These are phyloP conservation scores for Glycyrrhiza uralensis DNA, from an alignment of 306 rosid genomes.

Conservation along the genomic window DNA sequence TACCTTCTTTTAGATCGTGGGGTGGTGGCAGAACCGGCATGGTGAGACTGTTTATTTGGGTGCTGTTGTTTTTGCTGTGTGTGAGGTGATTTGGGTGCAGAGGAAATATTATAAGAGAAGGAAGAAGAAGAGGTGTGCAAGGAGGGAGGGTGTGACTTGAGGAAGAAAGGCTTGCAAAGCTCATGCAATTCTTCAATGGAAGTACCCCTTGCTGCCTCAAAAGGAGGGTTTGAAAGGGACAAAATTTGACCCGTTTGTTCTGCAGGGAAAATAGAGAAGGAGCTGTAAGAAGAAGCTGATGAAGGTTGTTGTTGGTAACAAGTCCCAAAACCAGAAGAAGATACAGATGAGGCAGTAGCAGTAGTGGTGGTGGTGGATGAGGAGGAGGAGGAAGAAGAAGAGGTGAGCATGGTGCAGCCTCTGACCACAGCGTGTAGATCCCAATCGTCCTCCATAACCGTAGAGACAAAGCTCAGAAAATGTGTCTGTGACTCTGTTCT, in stretches of 20 bases:
- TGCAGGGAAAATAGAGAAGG: constrained; percentile 25
- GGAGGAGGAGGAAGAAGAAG: constrained; percentile 30
- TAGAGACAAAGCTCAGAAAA: constrained; percentile 29
- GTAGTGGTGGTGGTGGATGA: neutral
- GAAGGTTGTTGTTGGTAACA: constrained; percentile 4
- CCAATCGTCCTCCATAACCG: constrained; percentile 73
- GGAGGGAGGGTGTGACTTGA: constrained; percentile 43
- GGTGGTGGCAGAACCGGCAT: constrained; percentile 37
- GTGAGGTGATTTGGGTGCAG: constrained; percentile 32
- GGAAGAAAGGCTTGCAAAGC: constrained; percentile 79
- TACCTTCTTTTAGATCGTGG: constrained; percentile 87
- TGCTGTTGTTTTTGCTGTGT: constrained; percentile 29
- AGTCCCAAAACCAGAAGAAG: constrained; percentile 14
- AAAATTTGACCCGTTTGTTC: constrained; percentile 29
- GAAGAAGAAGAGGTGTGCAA: constrained; percentile 17
- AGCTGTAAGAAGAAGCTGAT: constrained; percentile 25
- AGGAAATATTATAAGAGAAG: constrained; percentile 35
- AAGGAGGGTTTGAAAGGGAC: constrained; percentile 50
- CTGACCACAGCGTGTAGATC: constrained; percentile 91
- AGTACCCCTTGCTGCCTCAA: constrained; percentile 17
- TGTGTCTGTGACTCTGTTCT: constrained; percentile 19
- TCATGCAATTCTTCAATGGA: constrained; percentile 65
- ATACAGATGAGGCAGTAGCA: neutral
- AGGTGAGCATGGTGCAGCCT: constrained; percentile 52
- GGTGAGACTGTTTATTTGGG: constrained; percentile 31